phyloP scores from a whole-genome alignment of 2,329 filamentous ascomycete species.

The Tolypocladium inflatum region DNA sequence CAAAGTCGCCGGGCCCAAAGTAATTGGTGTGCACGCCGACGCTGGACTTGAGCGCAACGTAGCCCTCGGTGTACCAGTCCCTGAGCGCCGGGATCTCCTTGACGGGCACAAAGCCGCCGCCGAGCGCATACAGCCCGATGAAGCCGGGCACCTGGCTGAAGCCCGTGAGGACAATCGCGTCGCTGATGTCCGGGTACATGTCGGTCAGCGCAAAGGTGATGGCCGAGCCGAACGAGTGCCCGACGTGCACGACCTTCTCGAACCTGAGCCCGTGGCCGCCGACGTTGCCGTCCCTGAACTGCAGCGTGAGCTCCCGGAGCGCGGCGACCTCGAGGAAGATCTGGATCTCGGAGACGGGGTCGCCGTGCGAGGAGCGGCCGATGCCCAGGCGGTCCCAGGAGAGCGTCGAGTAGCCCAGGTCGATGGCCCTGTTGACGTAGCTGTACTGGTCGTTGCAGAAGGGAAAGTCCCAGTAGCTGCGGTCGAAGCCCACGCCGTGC shows the following conservation, averaged over 20 bases:
- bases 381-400: slow-evolving; percentile 54
- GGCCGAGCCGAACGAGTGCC: slow-evolving; percentile 54
- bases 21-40: slow-evolving; percentile 43
- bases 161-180: slow-evolving; percentile 52
- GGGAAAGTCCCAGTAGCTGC: slow-evolving; percentile 52
- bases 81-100: slow-evolving; percentile 16
- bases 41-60: slow-evolving; percentile 36
- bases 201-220: slow-evolving; percentile 47
- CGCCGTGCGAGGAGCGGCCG: slow-evolving; percentile 46
- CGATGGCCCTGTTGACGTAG: slow-evolving; percentile 47
- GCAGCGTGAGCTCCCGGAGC: slow-evolving; percentile 41
- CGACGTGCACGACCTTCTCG: slow-evolving; percentile 45
- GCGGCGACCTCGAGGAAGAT: slow-evolving; percentile 47
- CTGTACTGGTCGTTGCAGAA: slow-evolving; percentile 52
- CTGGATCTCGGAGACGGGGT: slow-evolving; percentile 52
- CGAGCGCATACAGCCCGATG: slow-evolving; percentile 30
- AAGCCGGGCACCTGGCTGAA: slow-evolving; percentile 42
- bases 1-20: slow-evolving; percentile 43
- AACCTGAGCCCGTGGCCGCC: slow-evolving; percentile 25
- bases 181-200: slow-evolving; percentile 40
- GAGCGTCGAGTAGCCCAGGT: slow-evolving; percentile 48
- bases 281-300: slow-evolving; percentile 36
- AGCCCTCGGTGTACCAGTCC: slow-evolving; percentile 34
- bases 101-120: slow-evolving; percentile 37
- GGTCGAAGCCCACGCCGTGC: slow-evolving; percentile 30